phyloP scores from a whole-genome alignment of 176 grass and related monocot genomes.

The Avena atlantica region DNA sequence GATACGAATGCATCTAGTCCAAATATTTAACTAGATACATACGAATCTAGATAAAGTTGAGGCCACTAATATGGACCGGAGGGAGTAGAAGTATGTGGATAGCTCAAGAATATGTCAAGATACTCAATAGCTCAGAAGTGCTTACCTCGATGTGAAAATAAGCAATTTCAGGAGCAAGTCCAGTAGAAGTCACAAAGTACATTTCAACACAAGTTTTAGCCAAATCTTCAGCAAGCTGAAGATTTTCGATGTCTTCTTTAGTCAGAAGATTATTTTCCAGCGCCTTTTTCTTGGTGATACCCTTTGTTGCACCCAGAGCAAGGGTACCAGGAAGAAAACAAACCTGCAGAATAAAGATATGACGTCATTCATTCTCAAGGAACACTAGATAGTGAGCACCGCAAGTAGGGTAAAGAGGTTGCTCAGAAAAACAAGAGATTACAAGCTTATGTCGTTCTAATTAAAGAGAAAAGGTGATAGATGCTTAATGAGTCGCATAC shows the following conservation, averaged over 20 bases:
- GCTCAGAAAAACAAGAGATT: not conserved
- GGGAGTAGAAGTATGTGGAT: constrained; percentile 15
- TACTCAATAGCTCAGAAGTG: not conserved
- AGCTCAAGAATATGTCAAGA: constrained; percentile 9
- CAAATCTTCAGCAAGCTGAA: constrained; percentile 95
- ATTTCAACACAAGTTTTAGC: constrained; percentile 96
- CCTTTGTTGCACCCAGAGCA: constrained; percentile 94
- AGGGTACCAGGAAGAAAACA: constrained; percentile 98
- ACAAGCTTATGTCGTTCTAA: not conserved
- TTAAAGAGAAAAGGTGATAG: constrained; percentile 5
- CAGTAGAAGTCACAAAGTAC: constrained; percentile 93
- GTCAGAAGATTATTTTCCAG: constrained; percentile 73
- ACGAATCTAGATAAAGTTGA: too few relatives aligned
- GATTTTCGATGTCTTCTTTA: constrained; percentile 84
- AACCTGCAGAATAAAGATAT: constrained; percentile 64
- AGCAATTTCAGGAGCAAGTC: constrained; percentile 95
- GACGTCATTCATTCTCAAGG: constrained; percentile 31
- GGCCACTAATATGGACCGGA: too few relatives aligned
- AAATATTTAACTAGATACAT: too few relatives aligned
- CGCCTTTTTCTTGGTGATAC: constrained; percentile 86
- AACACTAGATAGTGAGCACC: constrained; percentile 32
- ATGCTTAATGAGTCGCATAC: constrained; percentile 51
- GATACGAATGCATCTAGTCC: too few relatives aligned
- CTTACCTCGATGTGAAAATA: constrained; percentile 94
- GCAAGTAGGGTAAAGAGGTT: constrained; percentile 9